Percentiles rank a stretch among this genome's conserved stretches.
These are phyloP conservation scores for Dioscorea cayenensis DNA, from an alignment of 116 monocot species.

Conservation along the genomic window DNA sequence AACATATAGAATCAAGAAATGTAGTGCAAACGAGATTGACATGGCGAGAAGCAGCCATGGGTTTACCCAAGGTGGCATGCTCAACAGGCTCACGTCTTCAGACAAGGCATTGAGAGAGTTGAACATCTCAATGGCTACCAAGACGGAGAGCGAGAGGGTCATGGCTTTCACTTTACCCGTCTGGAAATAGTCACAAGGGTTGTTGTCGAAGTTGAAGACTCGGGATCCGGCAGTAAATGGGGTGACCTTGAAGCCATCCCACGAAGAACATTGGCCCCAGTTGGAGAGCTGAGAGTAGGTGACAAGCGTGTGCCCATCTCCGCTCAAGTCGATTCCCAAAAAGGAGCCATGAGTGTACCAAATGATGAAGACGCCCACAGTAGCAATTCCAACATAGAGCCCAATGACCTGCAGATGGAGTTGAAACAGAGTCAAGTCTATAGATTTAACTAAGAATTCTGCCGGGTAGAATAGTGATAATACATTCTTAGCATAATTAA, in stretches of 20 bases:
- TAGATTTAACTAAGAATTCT: background rate
- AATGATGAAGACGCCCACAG: conserved; percentile 90
- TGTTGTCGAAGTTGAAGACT: conserved; percentile 45
- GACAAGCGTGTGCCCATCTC: conserved; percentile 86
- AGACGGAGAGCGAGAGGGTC: conserved; percentile 89
- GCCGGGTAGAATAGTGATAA: too few relatives aligned
- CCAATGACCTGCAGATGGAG: conserved; percentile 67
- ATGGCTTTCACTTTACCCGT: conserved; percentile 85
- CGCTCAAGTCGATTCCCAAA: conserved; percentile 75
- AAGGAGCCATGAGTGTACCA: conserved; percentile 96
- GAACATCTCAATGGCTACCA: conserved; percentile 98
- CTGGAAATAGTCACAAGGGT: conserved; percentile 90
- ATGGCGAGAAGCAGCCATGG: conserved; percentile 94
- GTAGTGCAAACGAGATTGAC: conserved; percentile 79
- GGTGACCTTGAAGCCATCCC: conserved; percentile 61
- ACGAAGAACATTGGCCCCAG: conserved; percentile 74
- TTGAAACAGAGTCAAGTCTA: background rate
- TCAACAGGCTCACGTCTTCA: conserved; percentile 75
- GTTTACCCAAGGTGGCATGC: conserved; percentile 94
- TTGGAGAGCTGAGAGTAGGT: conserved; percentile 88
- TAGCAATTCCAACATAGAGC: conserved; percentile 82
- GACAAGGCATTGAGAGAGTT: conserved; percentile 95
- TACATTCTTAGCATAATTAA: too few relatives aligned
- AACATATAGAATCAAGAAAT: conserved; percentile 86
- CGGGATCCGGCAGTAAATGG: conserved; percentile 75